Evolutionary conservation across 1,139 yeast species (phyloP).

Genomic region (Saccharomycopsis crataegensis): DNA sequence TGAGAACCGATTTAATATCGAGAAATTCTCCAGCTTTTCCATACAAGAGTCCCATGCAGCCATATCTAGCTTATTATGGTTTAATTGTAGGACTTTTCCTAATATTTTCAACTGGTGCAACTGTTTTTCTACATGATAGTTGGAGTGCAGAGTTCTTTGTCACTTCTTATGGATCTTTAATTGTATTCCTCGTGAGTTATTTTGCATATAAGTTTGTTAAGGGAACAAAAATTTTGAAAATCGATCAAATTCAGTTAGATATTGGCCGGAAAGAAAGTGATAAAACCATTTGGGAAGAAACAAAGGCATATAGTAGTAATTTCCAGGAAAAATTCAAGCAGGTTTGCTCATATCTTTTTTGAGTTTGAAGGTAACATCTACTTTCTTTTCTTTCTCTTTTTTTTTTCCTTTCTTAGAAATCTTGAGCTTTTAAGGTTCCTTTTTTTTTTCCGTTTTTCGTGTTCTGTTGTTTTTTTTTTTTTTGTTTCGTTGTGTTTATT

Average conservation of each 20-base stretch:
- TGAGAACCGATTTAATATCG: slow-evolving; percentile 55
- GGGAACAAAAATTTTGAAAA: slow-evolving; percentile 44
- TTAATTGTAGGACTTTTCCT: slow-evolving; percentile 37
- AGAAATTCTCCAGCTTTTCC: slow-evolving; percentile 53
- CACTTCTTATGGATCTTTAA: slow-evolving; percentile 60
- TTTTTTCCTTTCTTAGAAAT: not conserved
- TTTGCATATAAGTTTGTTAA: slow-evolving; percentile 47
- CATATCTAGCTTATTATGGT: slow-evolving; percentile 66
- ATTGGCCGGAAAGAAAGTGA: slow-evolving; percentile 73
- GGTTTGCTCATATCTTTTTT: not conserved
- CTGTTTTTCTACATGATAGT: slow-evolving; percentile 50
- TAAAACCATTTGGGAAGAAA: slow-evolving; percentile 39
- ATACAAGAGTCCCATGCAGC: slow-evolving; percentile 70
- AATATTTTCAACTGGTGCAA: slow-evolving; percentile 51
- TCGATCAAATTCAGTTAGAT: slow-evolving; percentile 69
- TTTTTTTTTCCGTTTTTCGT: not conserved
- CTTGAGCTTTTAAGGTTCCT: not conserved
- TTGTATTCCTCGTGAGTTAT: slow-evolving; percentile 49
- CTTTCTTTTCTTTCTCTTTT: not conserved
- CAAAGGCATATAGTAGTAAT: slow-evolving; percentile 27
- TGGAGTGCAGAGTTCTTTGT: slow-evolving; percentile 64
- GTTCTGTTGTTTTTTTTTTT: too few relatives aligned
- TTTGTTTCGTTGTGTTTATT: not conserved
- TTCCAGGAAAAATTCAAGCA: slow-evolving; percentile 25
- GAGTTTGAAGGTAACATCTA: not conserved